Evolutionary conservation across 306 rosid genomes (phyloP).

Genomic region (Dryas alaskensis): DNA sequence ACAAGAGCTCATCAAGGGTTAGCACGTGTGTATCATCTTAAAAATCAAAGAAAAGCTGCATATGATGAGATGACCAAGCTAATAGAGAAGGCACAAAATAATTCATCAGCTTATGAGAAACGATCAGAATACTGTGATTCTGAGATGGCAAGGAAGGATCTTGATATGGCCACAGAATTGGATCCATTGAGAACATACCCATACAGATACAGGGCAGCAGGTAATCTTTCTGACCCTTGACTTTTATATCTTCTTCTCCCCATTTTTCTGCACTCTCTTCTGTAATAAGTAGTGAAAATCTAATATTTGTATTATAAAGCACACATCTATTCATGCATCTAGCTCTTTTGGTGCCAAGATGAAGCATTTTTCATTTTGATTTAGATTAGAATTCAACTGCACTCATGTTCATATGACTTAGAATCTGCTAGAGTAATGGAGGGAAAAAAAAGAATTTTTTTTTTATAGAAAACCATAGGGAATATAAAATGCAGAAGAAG

Average conservation of each 20-base stretch:
- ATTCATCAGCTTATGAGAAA: conserved; percentile 84
- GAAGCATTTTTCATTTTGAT: neutral
- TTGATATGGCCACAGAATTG: conserved; percentile 56
- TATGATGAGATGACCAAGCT: conserved; percentile 83
- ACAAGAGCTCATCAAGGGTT: conserved; percentile 92
- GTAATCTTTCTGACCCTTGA: conserved; percentile 30
- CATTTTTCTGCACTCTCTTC: neutral
- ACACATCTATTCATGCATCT: neutral
- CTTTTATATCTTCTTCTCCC: no score
- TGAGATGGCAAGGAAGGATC: conserved; percentile 70
- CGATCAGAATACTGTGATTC: conserved; percentile 79
- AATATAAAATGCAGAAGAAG: neutral
- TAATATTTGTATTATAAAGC: neutral
- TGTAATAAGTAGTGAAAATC: neutral
- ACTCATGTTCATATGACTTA: neutral
- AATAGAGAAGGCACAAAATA: conserved; percentile 61
- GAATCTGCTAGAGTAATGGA: neutral
- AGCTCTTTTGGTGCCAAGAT: neutral
- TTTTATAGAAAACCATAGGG: neutral
- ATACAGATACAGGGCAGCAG: conserved; percentile 90
- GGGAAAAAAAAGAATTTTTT: neutral
- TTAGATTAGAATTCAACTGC: neutral
- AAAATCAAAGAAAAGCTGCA: conserved; percentile 63
- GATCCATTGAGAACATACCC: conserved; percentile 85
- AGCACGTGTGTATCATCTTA: conserved; percentile 72